Evolutionary conservation across 2,329 filamentous ascomycete genomes (phyloP).

Genomic region (Hymenoscyphus infarciens): DNA sequence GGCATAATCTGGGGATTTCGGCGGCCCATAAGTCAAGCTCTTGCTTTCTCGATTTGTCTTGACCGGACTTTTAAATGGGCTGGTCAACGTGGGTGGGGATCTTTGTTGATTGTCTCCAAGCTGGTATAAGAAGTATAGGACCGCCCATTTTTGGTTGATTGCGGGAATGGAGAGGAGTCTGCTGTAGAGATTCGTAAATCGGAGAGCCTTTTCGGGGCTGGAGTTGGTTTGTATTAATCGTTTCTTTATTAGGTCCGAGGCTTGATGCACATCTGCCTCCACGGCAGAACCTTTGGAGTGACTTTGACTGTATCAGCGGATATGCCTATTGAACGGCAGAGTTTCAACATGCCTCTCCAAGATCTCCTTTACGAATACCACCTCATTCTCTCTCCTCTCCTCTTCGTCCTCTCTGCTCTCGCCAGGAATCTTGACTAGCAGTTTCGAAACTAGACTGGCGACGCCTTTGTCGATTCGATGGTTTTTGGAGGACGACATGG

Average conservation of each 20-base stretch:
- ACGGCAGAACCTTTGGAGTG: slow-evolving; percentile 30
- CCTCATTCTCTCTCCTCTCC: slow-evolving; percentile 62
- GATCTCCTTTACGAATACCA: slow-evolving; percentile 47
- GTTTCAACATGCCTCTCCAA: slow-evolving; percentile 37
- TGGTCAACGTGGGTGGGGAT: slow-evolving; percentile 27
- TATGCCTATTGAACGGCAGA: not conserved
- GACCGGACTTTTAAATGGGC: slow-evolving; percentile 34
- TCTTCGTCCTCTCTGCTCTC: slow-evolving; percentile 67
- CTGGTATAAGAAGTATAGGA: slow-evolving; percentile 85
- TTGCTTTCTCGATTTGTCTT: slow-evolving; percentile 23
- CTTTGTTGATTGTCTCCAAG: slow-evolving; percentile 59
- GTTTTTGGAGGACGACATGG: slow-evolving; percentile 34
- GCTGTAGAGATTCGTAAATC: slow-evolving; percentile 88
- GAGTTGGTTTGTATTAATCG: slow-evolving; percentile 76
- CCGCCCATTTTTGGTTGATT: slow-evolving; percentile 93
- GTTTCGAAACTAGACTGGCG: slow-evolving; percentile 70
- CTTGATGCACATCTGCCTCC: slow-evolving; percentile 71
- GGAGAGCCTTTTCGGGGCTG: slow-evolving; percentile 69
- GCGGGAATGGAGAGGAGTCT: slow-evolving; percentile 87
- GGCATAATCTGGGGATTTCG: slow-evolving; percentile 34
- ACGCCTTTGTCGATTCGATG: slow-evolving; percentile 74
- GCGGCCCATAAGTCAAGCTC: slow-evolving; percentile 21
- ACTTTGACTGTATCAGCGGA: slow-evolving; percentile 14
- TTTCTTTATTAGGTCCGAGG: slow-evolving; percentile 86
- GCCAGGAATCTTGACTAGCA: slow-evolving; percentile 62